These are phyloP conservation scores for Eucalyptus melliodora DNA, from an alignment of 345 rosid genomes.

Conservation along the genomic window DNA sequence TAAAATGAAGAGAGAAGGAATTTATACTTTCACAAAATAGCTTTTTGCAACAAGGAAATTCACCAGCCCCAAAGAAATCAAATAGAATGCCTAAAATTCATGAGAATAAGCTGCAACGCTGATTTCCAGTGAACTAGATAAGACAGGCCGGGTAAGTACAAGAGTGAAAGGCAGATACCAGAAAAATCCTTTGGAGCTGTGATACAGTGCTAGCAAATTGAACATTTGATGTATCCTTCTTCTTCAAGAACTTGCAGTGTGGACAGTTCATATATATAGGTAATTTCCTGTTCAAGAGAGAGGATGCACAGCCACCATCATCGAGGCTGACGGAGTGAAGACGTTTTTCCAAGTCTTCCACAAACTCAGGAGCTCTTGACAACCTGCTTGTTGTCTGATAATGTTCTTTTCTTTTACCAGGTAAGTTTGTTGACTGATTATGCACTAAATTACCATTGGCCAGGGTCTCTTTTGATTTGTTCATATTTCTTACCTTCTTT, in stretches of 20 bases:
- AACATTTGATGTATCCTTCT: conserved; percentile 22
- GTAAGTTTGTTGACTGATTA: neutral
- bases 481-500: conserved; percentile 30
- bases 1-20: neutral
- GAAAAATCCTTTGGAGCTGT: conserved; percentile 71
- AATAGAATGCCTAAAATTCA: neutral
- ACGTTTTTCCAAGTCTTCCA: conserved; percentile 15
- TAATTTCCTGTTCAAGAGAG: conserved; percentile 55
- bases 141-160: neutral
- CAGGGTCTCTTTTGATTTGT: conserved; percentile 24
- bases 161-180: conserved; percentile 27
- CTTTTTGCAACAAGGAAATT: neutral
- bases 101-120: neutral
- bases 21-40: neutral
- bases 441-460: conserved; percentile 8
- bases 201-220: conserved; percentile 63
- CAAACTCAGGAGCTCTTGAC: conserved; percentile 7
- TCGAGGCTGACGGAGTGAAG: conserved; percentile 31
- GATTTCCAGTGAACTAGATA: neutral
- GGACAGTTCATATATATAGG: conserved; percentile 71
- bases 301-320: conserved; percentile 31
- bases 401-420: conserved; percentile 20
- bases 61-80: neutral
- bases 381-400: conserved; percentile 7
- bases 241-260: conserved; percentile 37